These are phyloP conservation scores for Setaria viridis DNA, from an alignment of 202 grass and related monocot genomes.

Conservation along the genomic window DNA sequence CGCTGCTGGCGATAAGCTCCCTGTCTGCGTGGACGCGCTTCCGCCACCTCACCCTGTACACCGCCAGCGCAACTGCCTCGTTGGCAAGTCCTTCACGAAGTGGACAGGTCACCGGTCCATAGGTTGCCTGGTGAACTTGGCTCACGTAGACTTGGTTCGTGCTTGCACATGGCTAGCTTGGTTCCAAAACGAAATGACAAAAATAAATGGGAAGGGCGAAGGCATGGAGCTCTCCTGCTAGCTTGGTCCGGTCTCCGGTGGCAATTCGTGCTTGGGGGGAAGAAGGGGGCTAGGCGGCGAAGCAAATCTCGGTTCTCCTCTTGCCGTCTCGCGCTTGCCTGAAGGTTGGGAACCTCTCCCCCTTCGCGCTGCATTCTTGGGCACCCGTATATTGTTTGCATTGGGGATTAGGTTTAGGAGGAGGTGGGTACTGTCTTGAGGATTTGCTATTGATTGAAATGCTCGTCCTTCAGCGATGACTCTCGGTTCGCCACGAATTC, in stretches of 20 bases:
- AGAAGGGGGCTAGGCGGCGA: background rate
- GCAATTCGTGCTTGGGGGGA: background rate
- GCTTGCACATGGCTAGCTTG: background rate
- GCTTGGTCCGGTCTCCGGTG: background rate
- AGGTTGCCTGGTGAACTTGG: background rate
- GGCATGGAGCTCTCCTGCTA: background rate
- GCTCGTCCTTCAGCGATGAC: background rate
- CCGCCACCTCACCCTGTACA: conserved; percentile 1
- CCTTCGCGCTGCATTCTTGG: no score
- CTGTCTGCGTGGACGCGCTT: background rate
- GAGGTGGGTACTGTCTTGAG: no score
- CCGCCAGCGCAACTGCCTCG: no score
- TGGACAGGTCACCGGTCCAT: background rate
- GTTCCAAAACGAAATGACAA: background rate
- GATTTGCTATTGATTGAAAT: background rate
- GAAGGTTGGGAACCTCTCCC: background rate
- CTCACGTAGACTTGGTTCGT: background rate
- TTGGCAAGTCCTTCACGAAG: background rate
- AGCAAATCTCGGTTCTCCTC: background rate
- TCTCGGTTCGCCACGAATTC: background rate
- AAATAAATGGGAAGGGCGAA: background rate
- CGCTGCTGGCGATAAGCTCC: background rate
- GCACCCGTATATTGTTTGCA: no score
- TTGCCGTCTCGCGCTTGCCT: background rate
- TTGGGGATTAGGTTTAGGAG: background rate